These are phyloP conservation scores for Sarocladium oryzae DNA, from an alignment of 2,329 filamentous ascomycete genomes.

Conservation along the genomic window DNA sequence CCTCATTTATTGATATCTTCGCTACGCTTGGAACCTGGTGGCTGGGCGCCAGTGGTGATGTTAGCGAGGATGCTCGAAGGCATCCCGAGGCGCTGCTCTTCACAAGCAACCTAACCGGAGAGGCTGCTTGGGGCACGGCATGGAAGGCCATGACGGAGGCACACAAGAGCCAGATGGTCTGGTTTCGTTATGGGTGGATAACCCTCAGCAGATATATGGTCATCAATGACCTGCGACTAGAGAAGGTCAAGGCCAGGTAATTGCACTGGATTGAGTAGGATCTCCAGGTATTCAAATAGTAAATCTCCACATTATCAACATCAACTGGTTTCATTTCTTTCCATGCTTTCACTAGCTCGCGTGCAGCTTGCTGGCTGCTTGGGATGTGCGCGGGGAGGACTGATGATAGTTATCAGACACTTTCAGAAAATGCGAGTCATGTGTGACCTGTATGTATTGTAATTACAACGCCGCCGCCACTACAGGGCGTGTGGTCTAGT, in stretches of 20 bases:
- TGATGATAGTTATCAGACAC: background rate
- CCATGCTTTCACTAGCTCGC: background rate
- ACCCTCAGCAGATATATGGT: conserved; percentile 88
- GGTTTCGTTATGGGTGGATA: conserved; percentile 98
- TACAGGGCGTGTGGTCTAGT: conserved; percentile 8
- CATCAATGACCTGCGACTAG: conserved; percentile 73
- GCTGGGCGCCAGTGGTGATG: conserved; percentile 30
- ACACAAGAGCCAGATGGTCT: conserved; percentile 94
- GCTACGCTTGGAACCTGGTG: conserved; percentile 57
- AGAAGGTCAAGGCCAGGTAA: conserved; percentile 26
- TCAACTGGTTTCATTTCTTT: background rate
- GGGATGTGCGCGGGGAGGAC: too few relatives aligned
- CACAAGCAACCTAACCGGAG: conserved; percentile 62
- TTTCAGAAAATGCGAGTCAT: background rate
- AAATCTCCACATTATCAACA: too few relatives aligned
- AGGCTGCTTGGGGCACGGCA: conserved; percentile 41
- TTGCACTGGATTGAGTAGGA: background rate
- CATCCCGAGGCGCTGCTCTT: conserved; percentile 60
- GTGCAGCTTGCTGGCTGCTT: too few relatives aligned
- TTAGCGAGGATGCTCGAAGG: conserved; percentile 21
- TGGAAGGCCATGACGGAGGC: conserved; percentile 83
- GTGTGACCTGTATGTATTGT: too few relatives aligned
- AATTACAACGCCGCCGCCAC: background rate
- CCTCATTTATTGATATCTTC: conserved; percentile 68
- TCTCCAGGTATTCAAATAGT: background rate